phyloP scores from a whole-genome alignment of 1,284 basidiomycete genomes.

The Moniliophthora roreri region DNA sequence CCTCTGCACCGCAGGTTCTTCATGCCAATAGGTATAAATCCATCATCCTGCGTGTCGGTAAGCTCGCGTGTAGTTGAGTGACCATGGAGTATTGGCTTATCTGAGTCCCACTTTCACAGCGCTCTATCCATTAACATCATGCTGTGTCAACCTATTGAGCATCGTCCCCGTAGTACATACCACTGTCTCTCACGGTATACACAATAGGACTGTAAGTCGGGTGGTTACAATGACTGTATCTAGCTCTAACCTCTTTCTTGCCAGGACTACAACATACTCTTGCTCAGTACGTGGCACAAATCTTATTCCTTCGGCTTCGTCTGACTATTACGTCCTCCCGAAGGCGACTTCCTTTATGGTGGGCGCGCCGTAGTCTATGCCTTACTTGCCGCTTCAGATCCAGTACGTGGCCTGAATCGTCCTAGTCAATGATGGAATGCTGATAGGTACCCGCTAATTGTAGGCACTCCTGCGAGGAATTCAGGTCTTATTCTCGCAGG shows the following conservation, averaged over 20 bases:
- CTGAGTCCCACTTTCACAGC: slow-evolving; percentile 7
- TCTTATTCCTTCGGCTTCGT: slow-evolving; percentile 3
- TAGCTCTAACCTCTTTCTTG: neutral
- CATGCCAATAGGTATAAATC: slow-evolving; percentile 17
- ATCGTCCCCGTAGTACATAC: slow-evolving; percentile 18
- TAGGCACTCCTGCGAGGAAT: too few species aligned
- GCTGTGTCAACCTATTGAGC: slow-evolving; percentile 18
- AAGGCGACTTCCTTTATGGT: slow-evolving; percentile 19
- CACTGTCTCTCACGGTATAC: slow-evolving; percentile 17
- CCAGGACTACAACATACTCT: neutral
- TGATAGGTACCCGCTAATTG: too few species aligned
- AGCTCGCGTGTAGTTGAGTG: neutral
- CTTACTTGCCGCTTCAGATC: slow-evolving; percentile 24
- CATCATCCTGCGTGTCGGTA: slow-evolving; percentile 23
- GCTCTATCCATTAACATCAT: slow-evolving; percentile 19
- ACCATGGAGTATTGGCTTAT: neutral
- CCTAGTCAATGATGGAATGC: too few species aligned
- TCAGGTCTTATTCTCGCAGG: too few species aligned
- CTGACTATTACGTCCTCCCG: neutral
- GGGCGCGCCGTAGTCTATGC: slow-evolving; percentile 25
- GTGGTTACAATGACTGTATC: slow-evolving; percentile 11
- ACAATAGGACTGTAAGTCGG: slow-evolving; percentile 14
- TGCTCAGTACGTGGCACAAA: neutral
- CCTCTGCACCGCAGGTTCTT: slow-evolving; percentile 7
- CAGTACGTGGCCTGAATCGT: slow-evolving; percentile 14